Evolutionary conservation across 2,329 filamentous ascomycete genomes (phyloP).

Genomic region (Trichoderma sp.): DNA sequence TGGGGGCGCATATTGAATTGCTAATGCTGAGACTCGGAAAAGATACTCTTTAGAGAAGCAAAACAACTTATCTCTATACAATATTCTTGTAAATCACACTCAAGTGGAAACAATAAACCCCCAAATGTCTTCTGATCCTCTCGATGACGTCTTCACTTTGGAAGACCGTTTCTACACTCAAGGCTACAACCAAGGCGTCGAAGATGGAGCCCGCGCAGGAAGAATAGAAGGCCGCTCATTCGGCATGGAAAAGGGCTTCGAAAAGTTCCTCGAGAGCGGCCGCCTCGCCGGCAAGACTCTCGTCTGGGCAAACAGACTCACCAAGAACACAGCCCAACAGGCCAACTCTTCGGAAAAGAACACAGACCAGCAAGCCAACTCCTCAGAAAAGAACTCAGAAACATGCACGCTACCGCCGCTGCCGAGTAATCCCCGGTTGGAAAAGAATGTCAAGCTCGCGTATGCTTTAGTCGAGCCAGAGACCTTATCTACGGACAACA

Average conservation of each 20-base stretch:
- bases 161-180: constrained; percentile 74
- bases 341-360: constrained; percentile 6
- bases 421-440: constrained; percentile 61
- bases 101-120: neutral
- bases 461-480: constrained; percentile 76
- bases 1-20: neutral
- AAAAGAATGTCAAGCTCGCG: constrained; percentile 72
- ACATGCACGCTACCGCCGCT: constrained; percentile 40
- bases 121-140: constrained; percentile 44
- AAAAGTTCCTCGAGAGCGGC: constrained; percentile 84
- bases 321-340: constrained; percentile 18
- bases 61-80: neutral
- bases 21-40: neutral
- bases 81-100: no score
- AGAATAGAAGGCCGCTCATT: constrained; percentile 86
- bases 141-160: constrained; percentile 57
- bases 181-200: constrained; percentile 71
- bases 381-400: neutral
- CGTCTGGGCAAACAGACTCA: constrained; percentile 76
- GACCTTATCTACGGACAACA: constrained; percentile 76
- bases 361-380: neutral
- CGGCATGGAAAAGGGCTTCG: constrained; percentile 87
- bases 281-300: constrained; percentile 72
- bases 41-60: neutral
- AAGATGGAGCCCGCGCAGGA: constrained; percentile 74